Evolutionary conservation across 2,329 filamentous ascomycete genomes (phyloP), one percentile per base, ranked within the genome.

Genomic region (Furcasterigmium sp.): DNA sequence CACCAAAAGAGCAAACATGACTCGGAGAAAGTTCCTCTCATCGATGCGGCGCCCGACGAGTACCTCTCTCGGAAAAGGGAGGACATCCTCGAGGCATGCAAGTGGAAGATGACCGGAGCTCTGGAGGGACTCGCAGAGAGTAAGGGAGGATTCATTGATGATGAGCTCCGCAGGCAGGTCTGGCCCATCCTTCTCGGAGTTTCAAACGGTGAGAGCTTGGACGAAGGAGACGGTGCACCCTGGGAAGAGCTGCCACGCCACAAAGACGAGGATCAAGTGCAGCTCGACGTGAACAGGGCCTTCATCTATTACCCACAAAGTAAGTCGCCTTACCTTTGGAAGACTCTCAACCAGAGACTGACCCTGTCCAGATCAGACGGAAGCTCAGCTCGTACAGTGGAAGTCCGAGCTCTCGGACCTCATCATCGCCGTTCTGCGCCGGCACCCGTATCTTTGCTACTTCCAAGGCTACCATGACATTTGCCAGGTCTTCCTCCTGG

Each of bases 391-490:
- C 45, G 72, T 80, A 37, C 62, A 63, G 35, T 84, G 86, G 58
- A 96, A 93, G 59, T 61, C 73, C 43, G 82, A 93, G 56, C 77
- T 98, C 2, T 91, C 83, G 8, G 69, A 80, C 49, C 74, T 98
- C 40, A 97, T 98, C 56, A 79, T 80, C 41, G 77, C 85, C 51
- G 81, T 94, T 13, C 77, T 98, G 37, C 84, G 94, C 42, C 78
- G 78, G 26, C 77, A 94, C 56, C 89, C 91, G 14, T 83, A 84
- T 60, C 79, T 98, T 28, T 89, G 83, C 70, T 98, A 98, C 68
- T 98, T 98, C 64, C 93, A 98, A 69, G 93, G 93, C 60, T 98
- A 94, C 62, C 93, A 98, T 65, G 93, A 98, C 68, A 97, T 98
- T 57, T 93, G 88, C 54, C 94, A 98, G 67, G 93, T 98, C 19